These are phyloP conservation scores for Ormosia semicastrata DNA, from an alignment of 306 rosid species.

Conservation along the genomic window DNA sequence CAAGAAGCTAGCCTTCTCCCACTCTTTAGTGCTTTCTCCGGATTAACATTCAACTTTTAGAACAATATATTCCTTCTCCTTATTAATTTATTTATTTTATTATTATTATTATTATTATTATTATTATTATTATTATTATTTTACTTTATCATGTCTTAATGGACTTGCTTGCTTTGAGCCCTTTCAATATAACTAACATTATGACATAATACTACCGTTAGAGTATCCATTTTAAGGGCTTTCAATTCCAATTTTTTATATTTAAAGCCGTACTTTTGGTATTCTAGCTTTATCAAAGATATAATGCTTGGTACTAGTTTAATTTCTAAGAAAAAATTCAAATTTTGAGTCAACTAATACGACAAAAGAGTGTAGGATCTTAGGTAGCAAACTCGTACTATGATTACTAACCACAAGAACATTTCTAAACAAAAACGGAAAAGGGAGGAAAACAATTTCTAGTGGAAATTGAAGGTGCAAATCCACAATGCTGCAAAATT, in stretches of 20 bases:
- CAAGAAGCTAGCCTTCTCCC: not conserved
- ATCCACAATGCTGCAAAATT: not conserved
- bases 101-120: no score
- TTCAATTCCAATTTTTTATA: constrained; percentile 1
- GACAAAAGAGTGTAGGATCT: constrained; percentile 31
- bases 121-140: no score
- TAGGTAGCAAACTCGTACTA: not conserved
- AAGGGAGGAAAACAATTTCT: not conserved
- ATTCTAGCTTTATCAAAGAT: constrained; percentile 28
- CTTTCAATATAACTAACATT: constrained; percentile 25
- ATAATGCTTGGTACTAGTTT: constrained; percentile 22
- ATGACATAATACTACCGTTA: constrained; percentile 14
- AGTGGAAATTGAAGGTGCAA: constrained; percentile 14
- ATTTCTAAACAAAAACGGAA: not conserved
- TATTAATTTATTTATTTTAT: not conserved
- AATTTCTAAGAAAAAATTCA: constrained; percentile 8
- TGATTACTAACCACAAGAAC: constrained; percentile 14
- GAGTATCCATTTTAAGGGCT: not conserved
- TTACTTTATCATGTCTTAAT: constrained; percentile 3
- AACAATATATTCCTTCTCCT: constrained; percentile 7
- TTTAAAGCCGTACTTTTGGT: constrained; percentile 21
- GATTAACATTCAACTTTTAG: constrained; percentile 26
- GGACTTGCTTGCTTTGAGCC: constrained; percentile 5
- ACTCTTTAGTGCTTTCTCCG: not conserved
- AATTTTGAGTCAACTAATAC: constrained; percentile 30